Evolutionary conservation across 441 rosid genomes (phyloP).

Genomic region (Adansonia madagascariensis): DNA sequence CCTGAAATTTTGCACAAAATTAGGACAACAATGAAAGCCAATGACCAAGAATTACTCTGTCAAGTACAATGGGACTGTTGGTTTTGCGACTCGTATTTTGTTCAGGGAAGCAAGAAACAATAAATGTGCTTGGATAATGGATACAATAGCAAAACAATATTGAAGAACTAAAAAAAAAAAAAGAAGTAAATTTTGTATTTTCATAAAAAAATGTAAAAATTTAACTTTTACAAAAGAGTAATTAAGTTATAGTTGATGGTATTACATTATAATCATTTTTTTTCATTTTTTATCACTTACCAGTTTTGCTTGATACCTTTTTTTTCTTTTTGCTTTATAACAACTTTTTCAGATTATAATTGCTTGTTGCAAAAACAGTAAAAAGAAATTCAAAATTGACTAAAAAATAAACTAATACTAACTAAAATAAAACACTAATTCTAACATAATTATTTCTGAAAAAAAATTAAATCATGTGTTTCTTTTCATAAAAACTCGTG

Average conservation of each 20-base stretch:
- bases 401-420: too few relatives aligned
- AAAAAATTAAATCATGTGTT: background rate
- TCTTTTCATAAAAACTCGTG: background rate
- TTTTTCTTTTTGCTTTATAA: background rate
- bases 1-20: slow-evolving; percentile 42
- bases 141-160: background rate
- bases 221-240: background rate
- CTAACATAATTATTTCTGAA: background rate
- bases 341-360: background rate
- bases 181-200: too few relatives aligned
- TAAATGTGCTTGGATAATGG: background rate
- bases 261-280: background rate
- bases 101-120: background rate
- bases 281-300: background rate
- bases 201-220: background rate
- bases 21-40: background rate
- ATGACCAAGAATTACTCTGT: background rate
- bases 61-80: background rate
- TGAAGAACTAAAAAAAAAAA: background rate
- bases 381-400: background rate
- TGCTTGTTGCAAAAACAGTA: background rate
- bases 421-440: background rate
- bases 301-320: background rate
- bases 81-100: background rate
- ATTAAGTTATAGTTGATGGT: background rate